Percentiles rank a stretch among this genome's conserved stretches.
Conservation (phyloP, 768 basidiomycete species). For the Podaxis carcinomalis region DNA sequence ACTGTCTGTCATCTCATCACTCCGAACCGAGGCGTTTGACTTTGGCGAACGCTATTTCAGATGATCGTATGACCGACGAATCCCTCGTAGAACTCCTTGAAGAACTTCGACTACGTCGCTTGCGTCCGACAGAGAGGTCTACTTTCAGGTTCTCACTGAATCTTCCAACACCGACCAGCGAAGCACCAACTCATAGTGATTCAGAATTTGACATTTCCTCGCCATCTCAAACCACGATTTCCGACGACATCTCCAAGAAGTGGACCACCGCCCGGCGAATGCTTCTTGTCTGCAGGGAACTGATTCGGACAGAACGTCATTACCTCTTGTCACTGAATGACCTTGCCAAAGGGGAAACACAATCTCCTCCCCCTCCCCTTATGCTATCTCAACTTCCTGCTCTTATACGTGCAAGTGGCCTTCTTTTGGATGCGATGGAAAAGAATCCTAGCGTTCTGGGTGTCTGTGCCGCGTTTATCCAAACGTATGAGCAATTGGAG, state of each 20-base stretch:
- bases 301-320: constrained; percentile 39
- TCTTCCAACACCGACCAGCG: constrained; percentile 20
- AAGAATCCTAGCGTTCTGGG: constrained; percentile 63
- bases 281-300: constrained; percentile 35
- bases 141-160: neutral
- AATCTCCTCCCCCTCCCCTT: constrained; percentile 41
- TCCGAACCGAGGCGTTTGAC: neutral
- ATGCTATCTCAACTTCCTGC: constrained; percentile 48
- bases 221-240: neutral
- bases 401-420: constrained; percentile 47
- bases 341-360: constrained; percentile 32
- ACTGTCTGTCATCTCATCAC: neutral
- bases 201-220: neutral
- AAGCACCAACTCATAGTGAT: constrained; percentile 11
- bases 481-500: constrained; percentile 46
- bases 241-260: constrained; percentile 6
- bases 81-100: constrained; percentile 5
- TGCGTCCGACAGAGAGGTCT: neutral
- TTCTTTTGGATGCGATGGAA: constrained; percentile 43
- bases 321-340: constrained; percentile 33
- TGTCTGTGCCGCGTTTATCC: constrained; percentile 55
- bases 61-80: constrained; percentile 1
- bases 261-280: constrained; percentile 36
- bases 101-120: neutral
- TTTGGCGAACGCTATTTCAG: neutral